These are phyloP conservation scores for Pseudonectria foliicola DNA, from an alignment of 2,329 filamentous ascomycete species.

Conservation along the genomic window DNA sequence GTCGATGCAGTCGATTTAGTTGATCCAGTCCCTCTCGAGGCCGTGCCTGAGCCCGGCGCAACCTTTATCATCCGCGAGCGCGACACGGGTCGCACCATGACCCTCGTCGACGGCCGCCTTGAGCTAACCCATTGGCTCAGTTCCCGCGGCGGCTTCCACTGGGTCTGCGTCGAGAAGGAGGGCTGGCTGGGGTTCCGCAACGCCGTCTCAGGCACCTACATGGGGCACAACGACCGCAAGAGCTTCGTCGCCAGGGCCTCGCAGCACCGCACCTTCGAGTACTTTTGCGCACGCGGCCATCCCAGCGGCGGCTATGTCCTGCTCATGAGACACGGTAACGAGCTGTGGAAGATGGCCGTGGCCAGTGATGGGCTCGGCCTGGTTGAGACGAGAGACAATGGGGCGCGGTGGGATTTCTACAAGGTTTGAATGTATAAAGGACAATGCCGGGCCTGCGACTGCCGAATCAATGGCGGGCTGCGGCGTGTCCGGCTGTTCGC, in stretches of 20 bases:
- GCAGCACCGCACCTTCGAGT: conserved; percentile 22
- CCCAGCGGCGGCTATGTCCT: conserved; percentile 28
- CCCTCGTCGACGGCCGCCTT: conserved; percentile 23
- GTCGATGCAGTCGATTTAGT: conserved; percentile 4
- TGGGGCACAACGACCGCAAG: conserved; percentile 24
- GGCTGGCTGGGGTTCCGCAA: conserved; percentile 34
- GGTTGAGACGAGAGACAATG: conserved; percentile 19
- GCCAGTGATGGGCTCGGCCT: conserved; percentile 14
- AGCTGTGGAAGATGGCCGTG: conserved; percentile 23
- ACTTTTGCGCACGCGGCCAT: conserved; percentile 21
- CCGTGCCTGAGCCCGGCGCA: conserved; percentile 18
- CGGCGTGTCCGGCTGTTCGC: too few relatives aligned
- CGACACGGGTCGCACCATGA: conserved; percentile 21
- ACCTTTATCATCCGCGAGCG: conserved; percentile 26
- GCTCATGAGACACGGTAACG: conserved; percentile 19
- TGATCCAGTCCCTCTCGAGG: conserved; percentile 5
- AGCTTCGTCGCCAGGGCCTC: conserved; percentile 16
- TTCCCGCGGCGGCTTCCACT: conserved; percentile 23
- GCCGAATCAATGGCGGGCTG: too few relatives aligned
- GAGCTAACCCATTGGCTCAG: conserved; percentile 13
- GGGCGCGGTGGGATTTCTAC: conserved; percentile 26
- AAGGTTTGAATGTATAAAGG: conserved; percentile 4
- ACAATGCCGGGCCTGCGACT: too few relatives aligned
- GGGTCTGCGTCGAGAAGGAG: conserved; percentile 30
- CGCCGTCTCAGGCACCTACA: conserved; percentile 23